phyloP scores from a whole-genome alignment of 331 rosid species.

The Rhamnella rubrinervis region DNA sequence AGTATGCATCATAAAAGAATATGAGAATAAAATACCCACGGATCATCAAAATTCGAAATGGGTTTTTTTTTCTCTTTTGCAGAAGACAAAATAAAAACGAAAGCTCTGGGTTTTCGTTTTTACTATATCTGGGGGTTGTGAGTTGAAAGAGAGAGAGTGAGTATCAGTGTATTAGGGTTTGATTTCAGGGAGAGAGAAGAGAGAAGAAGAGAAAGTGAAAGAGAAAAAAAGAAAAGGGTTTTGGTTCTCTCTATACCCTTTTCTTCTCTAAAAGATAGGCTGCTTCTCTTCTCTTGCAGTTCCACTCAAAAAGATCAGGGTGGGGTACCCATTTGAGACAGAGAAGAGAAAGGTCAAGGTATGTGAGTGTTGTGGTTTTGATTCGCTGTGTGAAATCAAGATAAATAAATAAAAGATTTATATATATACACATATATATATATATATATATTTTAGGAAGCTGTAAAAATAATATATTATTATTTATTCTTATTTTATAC shows the following conservation, averaged over 20 bases:
- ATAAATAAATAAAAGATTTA: conserved; percentile 12
- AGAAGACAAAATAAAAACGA: not conserved
- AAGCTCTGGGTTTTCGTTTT: conserved; percentile 8
- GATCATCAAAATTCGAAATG: conserved; percentile 25
- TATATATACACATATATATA: no score
- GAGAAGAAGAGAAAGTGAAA: conserved; percentile 14
- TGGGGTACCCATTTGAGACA: conserved; percentile 47
- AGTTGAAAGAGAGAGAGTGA: no score
- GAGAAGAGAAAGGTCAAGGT: conserved; percentile 44
- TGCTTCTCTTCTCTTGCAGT: conserved; percentile 31
- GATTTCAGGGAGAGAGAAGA: not conserved
- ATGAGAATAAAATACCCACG: conserved; percentile 34
- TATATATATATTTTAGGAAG: no score
- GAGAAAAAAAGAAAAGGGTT: conserved; percentile 20
- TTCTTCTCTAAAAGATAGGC: conserved; percentile 41
- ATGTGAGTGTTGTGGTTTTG: conserved; percentile 44
- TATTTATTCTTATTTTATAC: not conserved
- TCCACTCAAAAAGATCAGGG: conserved; percentile 47
- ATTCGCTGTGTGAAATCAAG: conserved; percentile 35
- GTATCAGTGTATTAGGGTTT: conserved; percentile 56
- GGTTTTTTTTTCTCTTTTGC: not conserved
- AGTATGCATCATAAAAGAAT: not conserved
- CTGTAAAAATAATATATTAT: no score
- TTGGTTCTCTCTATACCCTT: conserved; percentile 22
- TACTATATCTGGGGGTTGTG: conserved; percentile 13